These are phyloP conservation scores for Cryptococcus sp. DNA, from an alignment of 1,284 basidiomycete species.

Conservation along the genomic window DNA sequence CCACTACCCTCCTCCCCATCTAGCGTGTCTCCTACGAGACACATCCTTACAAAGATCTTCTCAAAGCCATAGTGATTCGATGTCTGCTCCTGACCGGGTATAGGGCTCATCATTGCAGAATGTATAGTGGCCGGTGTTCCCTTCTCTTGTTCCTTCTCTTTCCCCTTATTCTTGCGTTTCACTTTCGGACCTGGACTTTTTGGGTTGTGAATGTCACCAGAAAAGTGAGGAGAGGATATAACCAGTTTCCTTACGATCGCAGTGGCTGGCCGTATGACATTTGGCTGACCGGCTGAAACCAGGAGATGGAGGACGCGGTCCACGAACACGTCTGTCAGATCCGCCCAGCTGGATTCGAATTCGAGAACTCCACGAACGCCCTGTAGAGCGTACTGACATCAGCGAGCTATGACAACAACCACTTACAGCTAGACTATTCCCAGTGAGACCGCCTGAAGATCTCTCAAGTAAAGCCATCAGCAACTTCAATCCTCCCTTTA, in stretches of 20 bases:
- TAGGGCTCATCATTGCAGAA: not conserved
- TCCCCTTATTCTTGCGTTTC: slow-evolving; percentile 22
- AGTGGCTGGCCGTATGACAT: slow-evolving; percentile 95
- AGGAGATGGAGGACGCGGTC: slow-evolving; percentile 68
- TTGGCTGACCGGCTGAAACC: slow-evolving; percentile 69
- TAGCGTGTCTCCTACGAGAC: slow-evolving; percentile 57
- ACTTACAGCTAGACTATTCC: slow-evolving; percentile 77
- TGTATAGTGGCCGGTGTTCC: not conserved
- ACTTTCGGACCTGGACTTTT: slow-evolving; percentile 10
- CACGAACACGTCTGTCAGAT: slow-evolving; percentile 30
- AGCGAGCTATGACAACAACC: slow-evolving; percentile 3
- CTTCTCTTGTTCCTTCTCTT: slow-evolving; percentile 16
- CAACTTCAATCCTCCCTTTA: slow-evolving; percentile 68
- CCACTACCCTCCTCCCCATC: slow-evolving; percentile 56
- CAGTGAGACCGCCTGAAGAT: slow-evolving; percentile 53
- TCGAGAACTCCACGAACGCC: slow-evolving; percentile 38
- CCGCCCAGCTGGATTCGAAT: slow-evolving; percentile 37
- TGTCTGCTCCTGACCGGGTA: not conserved
- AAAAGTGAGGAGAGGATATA: slow-evolving; percentile 27
- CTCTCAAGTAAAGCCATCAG: slow-evolving; percentile 67
- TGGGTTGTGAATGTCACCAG: not conserved
- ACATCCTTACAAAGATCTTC: slow-evolving; percentile 75
- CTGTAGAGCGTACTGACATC: slow-evolving; percentile 36
- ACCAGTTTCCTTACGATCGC: slow-evolving; percentile 42
- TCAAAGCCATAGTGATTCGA: slow-evolving; percentile 67